Evolutionary conservation across 495 filamentous ascomycete species (phyloP).

Genomic region (Elasticomyces elasticus): DNA sequence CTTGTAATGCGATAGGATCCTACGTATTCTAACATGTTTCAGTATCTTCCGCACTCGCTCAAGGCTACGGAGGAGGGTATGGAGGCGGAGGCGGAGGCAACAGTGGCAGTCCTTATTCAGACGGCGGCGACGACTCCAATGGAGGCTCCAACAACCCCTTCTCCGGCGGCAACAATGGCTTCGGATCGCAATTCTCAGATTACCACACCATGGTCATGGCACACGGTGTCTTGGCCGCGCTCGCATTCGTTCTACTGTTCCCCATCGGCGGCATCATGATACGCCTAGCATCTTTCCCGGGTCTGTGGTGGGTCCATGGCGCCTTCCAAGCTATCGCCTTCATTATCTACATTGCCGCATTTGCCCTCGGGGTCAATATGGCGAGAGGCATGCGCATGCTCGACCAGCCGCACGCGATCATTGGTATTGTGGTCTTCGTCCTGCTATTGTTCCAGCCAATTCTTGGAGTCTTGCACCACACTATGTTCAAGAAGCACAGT

Average conservation of each 20-base stretch:
- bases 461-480: constrained; percentile 31
- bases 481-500: constrained; percentile 30
- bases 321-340: constrained; percentile 30
- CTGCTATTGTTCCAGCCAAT: constrained; percentile 32
- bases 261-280: constrained; percentile 38
- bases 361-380: constrained; percentile 31
- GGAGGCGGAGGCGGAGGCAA: constrained; percentile 4
- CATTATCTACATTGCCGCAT: constrained; percentile 29
- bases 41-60: neutral
- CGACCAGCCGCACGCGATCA: constrained; percentile 27
- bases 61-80: neutral
- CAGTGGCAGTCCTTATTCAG: neutral
- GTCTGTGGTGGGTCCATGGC: constrained; percentile 33
- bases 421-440: constrained; percentile 32
- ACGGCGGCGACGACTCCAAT: neutral
- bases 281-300: constrained; percentile 33
- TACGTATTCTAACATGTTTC: neutral
- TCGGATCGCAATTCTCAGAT: neutral
- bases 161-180: neutral
- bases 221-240: constrained; percentile 30
- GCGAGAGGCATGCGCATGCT: constrained; percentile 25
- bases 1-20: neutral
- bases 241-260: constrained; percentile 37
- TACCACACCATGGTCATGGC: constrained; percentile 26
- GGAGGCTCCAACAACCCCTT: neutral